Conservation (phyloP, 73 alveolate species). For the Stentor coeruleus region DNA sequence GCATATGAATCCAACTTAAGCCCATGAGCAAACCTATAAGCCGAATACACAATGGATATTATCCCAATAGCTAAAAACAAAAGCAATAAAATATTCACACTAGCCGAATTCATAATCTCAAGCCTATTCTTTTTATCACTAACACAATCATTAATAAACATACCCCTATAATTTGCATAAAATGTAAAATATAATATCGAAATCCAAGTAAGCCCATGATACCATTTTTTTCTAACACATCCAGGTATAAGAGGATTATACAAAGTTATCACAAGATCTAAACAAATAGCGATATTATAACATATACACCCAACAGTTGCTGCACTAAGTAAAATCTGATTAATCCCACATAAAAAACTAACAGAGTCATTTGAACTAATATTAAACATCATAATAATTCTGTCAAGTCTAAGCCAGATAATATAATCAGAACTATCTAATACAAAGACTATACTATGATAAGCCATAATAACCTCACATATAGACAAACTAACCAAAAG, state of each 20-base stretch:
- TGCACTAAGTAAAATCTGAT: neutral
- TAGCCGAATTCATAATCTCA: neutral
- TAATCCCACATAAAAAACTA: neutral
- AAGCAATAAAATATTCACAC: neutral
- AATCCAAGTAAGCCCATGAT: neutral
- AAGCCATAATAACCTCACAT: conserved; percentile 15
- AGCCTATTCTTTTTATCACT: neutral
- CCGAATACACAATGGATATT: neutral
- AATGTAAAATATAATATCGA: neutral
- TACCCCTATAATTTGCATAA: neutral
- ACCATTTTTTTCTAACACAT: neutral
- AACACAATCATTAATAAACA: neutral
- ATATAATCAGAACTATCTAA: neutral
- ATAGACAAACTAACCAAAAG: neutral
- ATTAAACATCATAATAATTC: no score
- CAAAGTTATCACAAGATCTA: neutral
- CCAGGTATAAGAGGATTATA: conserved; percentile 19
- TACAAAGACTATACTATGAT: conserved; percentile 9
- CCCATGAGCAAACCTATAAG: neutral
- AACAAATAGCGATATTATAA: conserved; percentile 8
- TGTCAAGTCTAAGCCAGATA: neutral
- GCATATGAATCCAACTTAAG: neutral
- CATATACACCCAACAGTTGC: neutral
- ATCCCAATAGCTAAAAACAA: neutral
- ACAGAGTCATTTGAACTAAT: neutral